Evolutionary conservation across 139 green algal genomes (phyloP).

Genomic region (Volvox reticuliferus): DNA sequence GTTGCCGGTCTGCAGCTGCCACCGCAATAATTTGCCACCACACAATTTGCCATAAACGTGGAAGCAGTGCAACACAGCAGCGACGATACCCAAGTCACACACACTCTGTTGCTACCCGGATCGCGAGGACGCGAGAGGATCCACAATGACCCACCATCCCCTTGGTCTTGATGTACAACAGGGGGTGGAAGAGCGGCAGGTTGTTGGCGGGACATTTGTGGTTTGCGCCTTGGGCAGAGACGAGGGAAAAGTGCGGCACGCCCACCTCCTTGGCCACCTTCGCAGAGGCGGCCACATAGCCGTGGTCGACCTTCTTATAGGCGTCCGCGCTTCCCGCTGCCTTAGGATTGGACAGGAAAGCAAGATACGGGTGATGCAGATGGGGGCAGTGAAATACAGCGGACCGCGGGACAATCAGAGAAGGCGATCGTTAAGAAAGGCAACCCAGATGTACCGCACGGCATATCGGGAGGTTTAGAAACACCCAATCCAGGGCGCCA

Average conservation of each 20-base stretch:
- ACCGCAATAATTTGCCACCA: not conserved
- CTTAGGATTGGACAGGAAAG: not conserved
- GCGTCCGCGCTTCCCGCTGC: slow-evolving; percentile 66
- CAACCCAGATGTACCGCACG: too few relatives aligned
- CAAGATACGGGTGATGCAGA: too few relatives aligned
- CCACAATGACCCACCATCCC: slow-evolving; percentile 36
- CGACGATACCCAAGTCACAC: too few relatives aligned
- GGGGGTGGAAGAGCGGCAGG: slow-evolving; percentile 48
- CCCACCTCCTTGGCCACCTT: slow-evolving; percentile 57
- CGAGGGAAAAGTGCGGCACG: slow-evolving; percentile 31
- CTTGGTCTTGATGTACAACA: slow-evolving; percentile 61
- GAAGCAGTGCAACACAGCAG: too few relatives aligned
- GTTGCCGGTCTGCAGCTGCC: not conserved
- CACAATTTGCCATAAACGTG: not conserved
- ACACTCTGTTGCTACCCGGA: too few relatives aligned
- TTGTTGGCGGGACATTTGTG: slow-evolving; percentile 28
- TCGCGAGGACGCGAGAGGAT: too few relatives aligned
- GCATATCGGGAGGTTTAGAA: too few relatives aligned
- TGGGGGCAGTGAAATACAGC: too few relatives aligned
- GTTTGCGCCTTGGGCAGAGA: slow-evolving; percentile 44
- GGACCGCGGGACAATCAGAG: too few relatives aligned
- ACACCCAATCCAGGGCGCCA: too few relatives aligned
- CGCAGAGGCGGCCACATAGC: slow-evolving; percentile 67
- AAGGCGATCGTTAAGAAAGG: too few relatives aligned
- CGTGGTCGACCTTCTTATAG: slow-evolving; percentile 73